Percentiles rank a stretch among this genome's conserved stretches.
phyloP scores from a whole-genome alignment of 345 rosid genomes.

The Citrus sp. region DNA sequence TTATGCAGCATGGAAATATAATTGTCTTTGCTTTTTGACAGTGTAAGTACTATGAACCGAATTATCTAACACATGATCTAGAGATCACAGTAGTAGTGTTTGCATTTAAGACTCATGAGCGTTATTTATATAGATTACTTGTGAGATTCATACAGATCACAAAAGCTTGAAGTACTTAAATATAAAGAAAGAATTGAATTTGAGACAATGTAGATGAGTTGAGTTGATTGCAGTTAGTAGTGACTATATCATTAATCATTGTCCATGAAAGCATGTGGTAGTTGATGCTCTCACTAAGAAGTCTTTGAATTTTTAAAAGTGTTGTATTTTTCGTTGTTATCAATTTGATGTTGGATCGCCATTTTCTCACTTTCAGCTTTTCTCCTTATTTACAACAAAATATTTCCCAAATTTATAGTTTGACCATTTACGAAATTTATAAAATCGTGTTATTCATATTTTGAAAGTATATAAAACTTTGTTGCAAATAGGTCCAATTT shows the following conservation, averaged over 20 bases:
- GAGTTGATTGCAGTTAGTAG: background rate
- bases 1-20: background rate
- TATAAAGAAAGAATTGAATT: background rate
- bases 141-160: background rate
- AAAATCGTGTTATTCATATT: background rate
- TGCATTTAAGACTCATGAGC: background rate
- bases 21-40: background rate
- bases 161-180: background rate
- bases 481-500: too few relatives aligned
- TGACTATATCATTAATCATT: background rate
- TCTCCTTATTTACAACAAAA: background rate
- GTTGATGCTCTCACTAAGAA: background rate
- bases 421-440: too few relatives aligned
- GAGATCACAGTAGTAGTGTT: background rate
- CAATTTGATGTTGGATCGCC: too few relatives aligned
- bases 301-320: background rate
- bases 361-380: background rate
- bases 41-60: background rate
- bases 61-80: background rate
- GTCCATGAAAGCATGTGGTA: background rate
- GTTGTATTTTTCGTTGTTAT: background rate
- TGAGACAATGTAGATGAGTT: background rate
- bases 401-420: too few relatives aligned
- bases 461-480: too few relatives aligned
- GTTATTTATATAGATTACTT: slow-evolving; percentile 1